Conservation (phyloP, 306 rosid species). For the Trifolium subterraneum region DNA sequence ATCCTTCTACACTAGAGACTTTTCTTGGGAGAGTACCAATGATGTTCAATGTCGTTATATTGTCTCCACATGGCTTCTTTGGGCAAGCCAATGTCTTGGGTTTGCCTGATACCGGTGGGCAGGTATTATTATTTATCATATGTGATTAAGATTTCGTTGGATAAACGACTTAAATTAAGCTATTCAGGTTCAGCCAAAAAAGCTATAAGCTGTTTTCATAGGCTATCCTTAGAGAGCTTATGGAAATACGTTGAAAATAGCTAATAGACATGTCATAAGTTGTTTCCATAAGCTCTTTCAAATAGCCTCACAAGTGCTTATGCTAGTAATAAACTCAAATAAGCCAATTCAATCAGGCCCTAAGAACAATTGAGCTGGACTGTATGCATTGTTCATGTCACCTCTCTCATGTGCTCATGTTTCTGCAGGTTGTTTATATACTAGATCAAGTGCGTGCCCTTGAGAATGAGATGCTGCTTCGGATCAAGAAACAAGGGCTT, state of each 20-base stretch:
- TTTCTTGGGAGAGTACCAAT: slow-evolving; percentile 92
- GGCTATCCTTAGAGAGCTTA: too few species aligned
- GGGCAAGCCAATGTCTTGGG: slow-evolving; percentile 98
- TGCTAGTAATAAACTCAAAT: too few species aligned
- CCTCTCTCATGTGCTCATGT: neutral
- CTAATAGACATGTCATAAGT: too few species aligned
- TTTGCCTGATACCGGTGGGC: slow-evolving; percentile 98
- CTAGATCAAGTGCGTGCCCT: slow-evolving; percentile 98
- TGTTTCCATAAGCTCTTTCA: too few species aligned
- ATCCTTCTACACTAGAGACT: slow-evolving; percentile 84
- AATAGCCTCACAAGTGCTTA: too few species aligned
- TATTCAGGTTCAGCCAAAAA: too few species aligned
- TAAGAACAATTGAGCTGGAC: slow-evolving; percentile 19
- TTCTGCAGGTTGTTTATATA: slow-evolving; percentile 83
- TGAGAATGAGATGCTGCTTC: slow-evolving; percentile 85
- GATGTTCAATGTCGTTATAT: slow-evolving; percentile 89
- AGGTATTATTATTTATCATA: slow-evolving; percentile 57
- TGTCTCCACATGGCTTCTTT: slow-evolving; percentile 93
- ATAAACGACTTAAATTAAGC: too few species aligned
- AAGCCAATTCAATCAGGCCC: too few species aligned
- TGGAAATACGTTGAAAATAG: too few species aligned
- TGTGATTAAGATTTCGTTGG: neutral
- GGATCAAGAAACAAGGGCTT: slow-evolving; percentile 83
- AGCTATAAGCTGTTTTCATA: too few species aligned
- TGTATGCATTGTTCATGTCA: slow-evolving; percentile 15